Evolutionary conservation across 495 filamentous ascomycete species (phyloP).

Genomic region (Aspergillus heteromorphus): DNA sequence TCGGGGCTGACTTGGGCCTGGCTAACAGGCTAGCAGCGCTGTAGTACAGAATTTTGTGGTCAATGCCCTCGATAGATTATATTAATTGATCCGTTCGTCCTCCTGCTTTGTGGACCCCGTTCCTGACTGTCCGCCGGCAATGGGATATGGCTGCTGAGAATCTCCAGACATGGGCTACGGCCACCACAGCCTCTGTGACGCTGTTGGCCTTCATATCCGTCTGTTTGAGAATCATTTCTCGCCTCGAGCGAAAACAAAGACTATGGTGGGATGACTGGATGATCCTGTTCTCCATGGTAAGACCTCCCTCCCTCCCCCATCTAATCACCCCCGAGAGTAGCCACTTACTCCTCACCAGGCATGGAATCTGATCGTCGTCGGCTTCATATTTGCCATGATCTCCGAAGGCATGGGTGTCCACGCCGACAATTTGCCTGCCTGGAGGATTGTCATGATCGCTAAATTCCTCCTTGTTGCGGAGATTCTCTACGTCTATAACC

Average conservation of each 20-base stretch:
- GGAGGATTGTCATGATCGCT: conserved; percentile 26
- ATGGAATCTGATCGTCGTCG: conserved; percentile 30
- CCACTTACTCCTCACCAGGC: conserved; percentile 6
- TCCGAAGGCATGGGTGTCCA: conserved; percentile 29
- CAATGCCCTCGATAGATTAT: not conserved
- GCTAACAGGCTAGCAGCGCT: not conserved
- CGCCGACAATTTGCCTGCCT: conserved; percentile 14
- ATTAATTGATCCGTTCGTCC: not conserved
- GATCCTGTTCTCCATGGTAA: conserved; percentile 34
- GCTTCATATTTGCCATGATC: conserved; percentile 30
- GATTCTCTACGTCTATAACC: conserved; percentile 36
- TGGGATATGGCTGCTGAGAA: conserved; percentile 9
- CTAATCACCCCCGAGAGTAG: not conserved
- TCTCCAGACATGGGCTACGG: conserved; percentile 33
- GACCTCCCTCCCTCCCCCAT: conserved; percentile 2
- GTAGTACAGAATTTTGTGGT: too few species aligned
- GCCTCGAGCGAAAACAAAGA: conserved; percentile 24
- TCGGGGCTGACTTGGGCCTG: not conserved
- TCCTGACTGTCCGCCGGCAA: not conserved
- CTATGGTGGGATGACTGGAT: conserved; percentile 40
- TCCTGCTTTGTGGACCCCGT: not conserved
- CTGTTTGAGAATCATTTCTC: conserved; percentile 27
- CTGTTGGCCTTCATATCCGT: conserved; percentile 30
- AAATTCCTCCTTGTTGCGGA: conserved; percentile 33
- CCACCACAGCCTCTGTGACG: conserved; percentile 22